Evolutionary conservation across 23 red algal species (phyloP), one percentile per base, ranked within the genome.

Genomic region (Cyanidiococcus yangmingshanensis): DNA sequence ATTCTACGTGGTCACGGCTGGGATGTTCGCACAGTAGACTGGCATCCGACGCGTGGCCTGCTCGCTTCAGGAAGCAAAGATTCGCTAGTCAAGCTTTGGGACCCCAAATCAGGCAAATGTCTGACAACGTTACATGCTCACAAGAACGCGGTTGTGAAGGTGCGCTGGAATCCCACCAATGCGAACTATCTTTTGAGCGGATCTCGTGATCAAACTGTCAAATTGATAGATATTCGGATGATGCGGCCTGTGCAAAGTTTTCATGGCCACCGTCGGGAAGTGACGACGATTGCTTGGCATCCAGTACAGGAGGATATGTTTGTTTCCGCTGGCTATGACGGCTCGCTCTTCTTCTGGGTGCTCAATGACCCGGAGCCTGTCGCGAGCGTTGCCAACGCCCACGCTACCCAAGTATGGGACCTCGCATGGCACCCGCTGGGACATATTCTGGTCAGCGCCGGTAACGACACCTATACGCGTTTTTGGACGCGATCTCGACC

Each of bases 121-220:
- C 85, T 98, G n/a, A 98, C 88, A 2, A 98, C 94, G 51, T 75
- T 98, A 51, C 94, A 98, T 67, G 94, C 85, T 12, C 94, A 98
- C 57, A 98, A 98, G 84, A 91, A 89, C 33, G 90, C 88, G 16
- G 77, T 98, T 1, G 94, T 90, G 39, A 98, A 98, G 63, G 87
- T 91, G 2, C 83, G 89, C 38, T 98, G 94, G 94, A 98, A 91
- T 50, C 74, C 34, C 12, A 32, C 3, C n/a, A 98, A 98, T 75
- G 94, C 87, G 7, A 92, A 98, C 75, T 98, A 88, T 84, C 59
- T 98, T 32, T 71, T 92, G 36, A 89, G 87, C 39, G 89, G 88
- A 1, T 89, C 88, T 39, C 84, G 89, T 41, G 94, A 98, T 41
- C 88, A 91, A 76, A 68, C 88, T 37, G 89, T 98, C 58, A 98